phyloP scores from a whole-genome alignment of 1,139 yeast genomes.

The Debaryomyces robertsiae region DNA sequence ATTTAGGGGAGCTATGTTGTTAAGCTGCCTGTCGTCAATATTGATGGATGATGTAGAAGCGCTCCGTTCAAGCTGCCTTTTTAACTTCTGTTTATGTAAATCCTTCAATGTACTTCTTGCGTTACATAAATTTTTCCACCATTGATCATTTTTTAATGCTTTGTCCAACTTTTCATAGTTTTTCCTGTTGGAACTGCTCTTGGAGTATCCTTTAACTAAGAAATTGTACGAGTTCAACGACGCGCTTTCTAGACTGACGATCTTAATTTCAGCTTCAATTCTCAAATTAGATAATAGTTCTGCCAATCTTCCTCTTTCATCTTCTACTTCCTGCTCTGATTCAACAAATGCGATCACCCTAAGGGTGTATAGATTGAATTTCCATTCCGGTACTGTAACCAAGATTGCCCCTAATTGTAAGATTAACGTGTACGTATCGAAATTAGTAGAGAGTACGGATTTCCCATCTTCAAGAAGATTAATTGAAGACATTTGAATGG shows the following conservation, averaged over 20 bases:
- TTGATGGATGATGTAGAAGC: not conserved
- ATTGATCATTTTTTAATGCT: conserved; percentile 41
- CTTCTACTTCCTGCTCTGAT: conserved; percentile 62
- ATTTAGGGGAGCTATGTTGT: conserved; percentile 28
- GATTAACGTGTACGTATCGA: conserved; percentile 92
- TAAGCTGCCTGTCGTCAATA: conserved; percentile 9
- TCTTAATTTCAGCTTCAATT: conserved; percentile 76
- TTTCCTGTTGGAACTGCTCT: conserved; percentile 27
- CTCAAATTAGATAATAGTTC: conserved; percentile 73
- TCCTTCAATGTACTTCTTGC: conserved; percentile 52
- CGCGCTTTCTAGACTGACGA: conserved; percentile 66
- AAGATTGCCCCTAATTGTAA: conserved; percentile 90
- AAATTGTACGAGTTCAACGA: conserved; percentile 69
- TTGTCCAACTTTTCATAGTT: conserved; percentile 37
- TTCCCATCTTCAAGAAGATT: conserved; percentile 66
- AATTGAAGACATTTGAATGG: conserved; percentile 93
- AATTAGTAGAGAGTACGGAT: conserved; percentile 78
- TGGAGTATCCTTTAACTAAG: conserved; percentile 65
- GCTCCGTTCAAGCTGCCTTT: conserved; percentile 10
- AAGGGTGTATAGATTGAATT: conserved; percentile 60
- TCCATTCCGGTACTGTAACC: conserved; percentile 93
- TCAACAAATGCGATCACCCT: conserved; percentile 93
- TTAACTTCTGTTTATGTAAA: conserved; percentile 31
- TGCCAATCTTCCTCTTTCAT: conserved; percentile 63
- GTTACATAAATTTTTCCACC: conserved; percentile 69